Percentiles rank a stretch among this genome's conserved stretches.
These are phyloP conservation scores for Suhomyces ambrosiae DNA, from an alignment of 1,139 yeast species.

Conservation along the genomic window DNA sequence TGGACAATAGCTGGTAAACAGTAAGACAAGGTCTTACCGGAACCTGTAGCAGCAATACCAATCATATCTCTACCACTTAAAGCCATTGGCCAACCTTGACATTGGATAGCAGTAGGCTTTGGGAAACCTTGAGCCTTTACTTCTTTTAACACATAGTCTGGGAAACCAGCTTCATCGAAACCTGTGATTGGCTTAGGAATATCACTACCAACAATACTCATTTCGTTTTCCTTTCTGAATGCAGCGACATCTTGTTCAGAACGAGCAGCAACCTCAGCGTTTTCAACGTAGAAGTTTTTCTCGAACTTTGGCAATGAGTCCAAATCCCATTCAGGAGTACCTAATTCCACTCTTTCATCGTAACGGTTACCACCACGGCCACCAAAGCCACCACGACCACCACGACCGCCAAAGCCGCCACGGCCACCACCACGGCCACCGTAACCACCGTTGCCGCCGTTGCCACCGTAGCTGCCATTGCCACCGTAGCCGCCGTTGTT, in stretches of 20 bases:
- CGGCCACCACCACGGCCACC: constrained; percentile 33
- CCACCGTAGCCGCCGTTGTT: constrained; percentile 32
- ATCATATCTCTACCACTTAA: constrained; percentile 97
- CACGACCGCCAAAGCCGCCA: constrained; percentile 31
- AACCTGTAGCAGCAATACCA: constrained; percentile 98
- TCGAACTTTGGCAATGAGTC: constrained; percentile 84
- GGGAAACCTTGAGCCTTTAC: constrained; percentile 92
- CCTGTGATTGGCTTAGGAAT: constrained; percentile 93
- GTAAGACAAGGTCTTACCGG: constrained; percentile 96
- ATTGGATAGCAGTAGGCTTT: constrained; percentile 92
- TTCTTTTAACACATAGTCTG: constrained; percentile 86
- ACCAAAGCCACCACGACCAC: constrained; percentile 41
- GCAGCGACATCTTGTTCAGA: constrained; percentile 67
- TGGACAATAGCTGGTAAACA: constrained; percentile 97
- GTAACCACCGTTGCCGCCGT: constrained; percentile 34
- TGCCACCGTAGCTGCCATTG: constrained; percentile 27
- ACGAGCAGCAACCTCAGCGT: constrained; percentile 74
- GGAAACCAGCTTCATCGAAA: constrained; percentile 97
- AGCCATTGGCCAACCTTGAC: constrained; percentile 99
- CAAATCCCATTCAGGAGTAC: constrained; percentile 79
- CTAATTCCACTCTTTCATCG: constrained; percentile 56
- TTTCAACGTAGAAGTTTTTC: constrained; percentile 91
- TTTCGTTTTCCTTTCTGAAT: constrained; percentile 82
- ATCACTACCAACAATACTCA: constrained; percentile 80
- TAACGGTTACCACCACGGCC: constrained; percentile 26